Conservation (phyloP, 768 basidiomycete genomes). For the Suillus plorans region DNA sequence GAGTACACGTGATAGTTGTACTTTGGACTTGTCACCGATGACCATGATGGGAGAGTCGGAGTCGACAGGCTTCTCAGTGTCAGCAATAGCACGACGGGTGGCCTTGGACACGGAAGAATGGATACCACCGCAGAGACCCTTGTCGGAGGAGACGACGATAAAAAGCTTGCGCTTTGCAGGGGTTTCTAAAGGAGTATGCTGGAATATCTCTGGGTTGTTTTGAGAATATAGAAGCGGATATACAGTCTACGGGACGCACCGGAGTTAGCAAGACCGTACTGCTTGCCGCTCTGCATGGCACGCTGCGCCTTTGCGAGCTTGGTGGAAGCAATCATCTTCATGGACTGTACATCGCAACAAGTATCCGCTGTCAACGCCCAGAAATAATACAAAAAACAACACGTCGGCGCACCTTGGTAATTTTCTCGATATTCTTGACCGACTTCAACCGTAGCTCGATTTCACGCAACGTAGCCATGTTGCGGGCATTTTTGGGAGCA, state of each 20-base stretch:
- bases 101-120: constrained; percentile 95
- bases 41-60: constrained; percentile 74
- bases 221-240: constrained; percentile 7
- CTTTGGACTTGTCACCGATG: constrained; percentile 97
- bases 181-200: constrained; percentile 68
- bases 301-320: constrained; percentile 94
- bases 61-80: constrained; percentile 50
- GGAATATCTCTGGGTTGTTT: constrained; percentile 74
- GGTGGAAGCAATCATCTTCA: constrained; percentile 99
- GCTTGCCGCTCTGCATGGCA: constrained; percentile 88
- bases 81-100: constrained; percentile 69
- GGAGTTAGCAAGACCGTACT: constrained; percentile 89
- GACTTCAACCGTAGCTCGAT: constrained; percentile 96
- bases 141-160: constrained; percentile 95
- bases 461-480: constrained; percentile 97
- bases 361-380: constrained; percentile 5
- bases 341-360: constrained; percentile 55
- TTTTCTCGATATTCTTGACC: constrained; percentile 98
- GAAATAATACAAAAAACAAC: constrained; percentile 13
- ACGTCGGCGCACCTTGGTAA: constrained; percentile 78
- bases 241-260: constrained; percentile 44
- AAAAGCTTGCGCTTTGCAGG: constrained; percentile 81
- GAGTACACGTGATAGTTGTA: constrained; percentile 73
- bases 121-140: constrained; percentile 99
- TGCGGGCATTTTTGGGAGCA: constrained; percentile 56